Conservation (phyloP, 225 moss, liverwort and hornwort species). For the Lunularia cruciata region DNA sequence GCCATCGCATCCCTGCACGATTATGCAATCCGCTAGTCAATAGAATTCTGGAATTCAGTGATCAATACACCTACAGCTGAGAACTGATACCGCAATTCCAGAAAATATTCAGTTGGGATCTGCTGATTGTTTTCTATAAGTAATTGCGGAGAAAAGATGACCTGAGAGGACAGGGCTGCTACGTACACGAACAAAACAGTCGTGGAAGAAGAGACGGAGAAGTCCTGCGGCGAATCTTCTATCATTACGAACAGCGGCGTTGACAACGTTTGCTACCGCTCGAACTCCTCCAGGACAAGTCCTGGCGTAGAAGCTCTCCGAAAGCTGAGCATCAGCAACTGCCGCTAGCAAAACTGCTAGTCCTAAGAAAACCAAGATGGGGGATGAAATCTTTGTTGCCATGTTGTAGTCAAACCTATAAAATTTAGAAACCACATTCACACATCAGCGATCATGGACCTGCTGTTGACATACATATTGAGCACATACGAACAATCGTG, state of each 20-base stretch:
- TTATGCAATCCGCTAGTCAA: too few species aligned
- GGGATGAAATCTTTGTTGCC: neutral
- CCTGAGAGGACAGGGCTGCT: neutral
- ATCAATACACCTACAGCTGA: neutral
- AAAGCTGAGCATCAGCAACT: constrained; percentile 25
- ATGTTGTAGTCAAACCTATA: neutral
- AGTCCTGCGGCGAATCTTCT: constrained; percentile 29
- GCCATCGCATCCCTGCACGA: constrained; percentile 44
- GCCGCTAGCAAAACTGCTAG: neutral
- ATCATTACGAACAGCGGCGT: constrained; percentile 16
- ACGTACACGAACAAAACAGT: constrained; percentile 41
- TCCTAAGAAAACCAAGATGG: neutral
- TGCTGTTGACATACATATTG: neutral
- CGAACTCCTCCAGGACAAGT: constrained; percentile 23
- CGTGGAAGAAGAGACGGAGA: constrained; percentile 40
- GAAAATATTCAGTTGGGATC: too few species aligned
- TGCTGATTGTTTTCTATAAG: neutral
- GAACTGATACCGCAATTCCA: neutral
- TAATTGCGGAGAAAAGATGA: neutral
- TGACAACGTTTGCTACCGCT: constrained; percentile 15
- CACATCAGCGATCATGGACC: neutral
- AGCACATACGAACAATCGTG: neutral
- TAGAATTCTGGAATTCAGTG: too few species aligned
- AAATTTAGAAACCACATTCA: neutral
- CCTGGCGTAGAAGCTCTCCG: constrained; percentile 9